Evolutionary conservation across 1,284 basidiomycete species (phyloP).

Genomic region (Cryptococcus sp.): DNA sequence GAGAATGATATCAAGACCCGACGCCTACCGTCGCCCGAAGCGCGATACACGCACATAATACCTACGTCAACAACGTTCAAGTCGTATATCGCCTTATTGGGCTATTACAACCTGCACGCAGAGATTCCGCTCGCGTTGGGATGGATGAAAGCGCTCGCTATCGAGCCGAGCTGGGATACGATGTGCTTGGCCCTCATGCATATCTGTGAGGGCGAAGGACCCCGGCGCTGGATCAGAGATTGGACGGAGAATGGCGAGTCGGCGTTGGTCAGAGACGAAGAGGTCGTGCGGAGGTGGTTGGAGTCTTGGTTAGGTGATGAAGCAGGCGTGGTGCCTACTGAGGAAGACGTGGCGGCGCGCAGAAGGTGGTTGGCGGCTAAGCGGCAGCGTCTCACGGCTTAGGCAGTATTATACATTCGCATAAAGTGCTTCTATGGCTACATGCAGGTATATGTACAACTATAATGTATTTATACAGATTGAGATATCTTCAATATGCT

Average conservation of each 20-base stretch:
- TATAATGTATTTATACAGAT: too few species aligned
- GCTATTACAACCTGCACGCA: constrained; percentile 57
- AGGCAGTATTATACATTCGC: neutral
- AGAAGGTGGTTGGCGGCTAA: constrained; percentile 19
- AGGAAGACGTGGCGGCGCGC: constrained; percentile 40
- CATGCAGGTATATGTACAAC: too few species aligned
- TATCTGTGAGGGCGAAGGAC: constrained; percentile 69
- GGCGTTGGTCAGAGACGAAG: constrained; percentile 55
- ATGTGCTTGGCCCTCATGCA: constrained; percentile 67
- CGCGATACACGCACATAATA: constrained; percentile 55
- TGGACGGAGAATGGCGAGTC: constrained; percentile 43
- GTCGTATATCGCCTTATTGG: constrained; percentile 67
- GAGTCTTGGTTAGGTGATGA: constrained; percentile 65
- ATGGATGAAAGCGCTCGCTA: constrained; percentile 70
- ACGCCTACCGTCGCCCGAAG: constrained; percentile 15
- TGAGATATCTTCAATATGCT: too few species aligned
- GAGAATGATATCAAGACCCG: constrained; percentile 1
- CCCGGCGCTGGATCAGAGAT: constrained; percentile 62
- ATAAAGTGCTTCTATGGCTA: too few species aligned
- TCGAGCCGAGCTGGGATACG: constrained; percentile 62
- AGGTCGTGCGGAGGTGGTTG: constrained; percentile 64
- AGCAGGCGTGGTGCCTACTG: constrained; percentile 57
- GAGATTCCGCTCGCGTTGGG: constrained; percentile 71
- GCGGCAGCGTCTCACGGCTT: constrained; percentile 13
- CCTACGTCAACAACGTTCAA: constrained; percentile 62